Evolutionary conservation across 2,329 filamentous ascomycete genomes (phyloP), one percentile per base, ranked within the genome.

Genomic region (Fusarium sambucinum): DNA sequence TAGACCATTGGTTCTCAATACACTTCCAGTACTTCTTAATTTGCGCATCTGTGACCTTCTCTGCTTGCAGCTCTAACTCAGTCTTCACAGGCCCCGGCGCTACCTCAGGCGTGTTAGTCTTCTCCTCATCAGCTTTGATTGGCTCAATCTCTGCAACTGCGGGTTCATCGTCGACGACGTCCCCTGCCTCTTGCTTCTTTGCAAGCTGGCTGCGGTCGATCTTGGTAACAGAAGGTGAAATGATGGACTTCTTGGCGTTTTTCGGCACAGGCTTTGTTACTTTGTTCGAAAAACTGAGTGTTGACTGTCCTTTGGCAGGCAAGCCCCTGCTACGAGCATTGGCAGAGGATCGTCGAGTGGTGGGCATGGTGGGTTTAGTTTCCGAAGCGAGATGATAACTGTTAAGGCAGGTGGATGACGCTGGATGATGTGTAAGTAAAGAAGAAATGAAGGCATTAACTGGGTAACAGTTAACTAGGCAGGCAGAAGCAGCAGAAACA

Each of bases 21-120:
- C 79, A 79, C 69, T 83, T 83, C 94, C 94, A 97, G 77, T 97
- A 97, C 74, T 83, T 84, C 72, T 86, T 86, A 66, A 98, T 89
- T 73, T 93, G 89, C 47, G 85, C 81, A 58, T 92, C 86, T 10
- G 86, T 87, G 41, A 96, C 80, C 69, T 87, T 86, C 66, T 87
- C 83, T 2, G 93, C 94, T 62, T 80, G 80, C 25, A 84, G 71
- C 72, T 92, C 85, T 8, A 78, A 80, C 61, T 83, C 84, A 9
- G 82, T 82, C 75, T 85, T 87, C 70, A 83, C 74, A 3, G 72
- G 73, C 27, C 77, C 74, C 21, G 74, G 60, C 23, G 69, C 69
- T 17, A 66, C 58, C 17, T 73, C 70, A 17, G 71, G 62, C 19
- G 74, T 62, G 21, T 73, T 69, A 11, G 62, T 66, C 16, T 69